Evolutionary conservation across 169 alveolate species (phyloP), one percentile per base, ranked within the genome.

Genomic region (Plasmodium gallinaceum): DNA sequence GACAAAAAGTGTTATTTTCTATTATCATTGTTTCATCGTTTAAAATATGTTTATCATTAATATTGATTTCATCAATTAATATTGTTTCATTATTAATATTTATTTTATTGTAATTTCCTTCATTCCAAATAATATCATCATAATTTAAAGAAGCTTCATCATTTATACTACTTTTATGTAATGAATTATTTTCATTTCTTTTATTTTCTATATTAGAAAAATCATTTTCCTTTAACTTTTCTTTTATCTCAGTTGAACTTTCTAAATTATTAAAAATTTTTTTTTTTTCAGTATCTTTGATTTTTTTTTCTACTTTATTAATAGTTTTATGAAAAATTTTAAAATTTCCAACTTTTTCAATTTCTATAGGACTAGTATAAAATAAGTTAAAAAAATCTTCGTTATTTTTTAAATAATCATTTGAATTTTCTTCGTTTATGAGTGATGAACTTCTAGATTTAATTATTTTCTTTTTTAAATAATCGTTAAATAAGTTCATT

Each of bases 281-380:
- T 0, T 0, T 18, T 22, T 8, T 22, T 5, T 72, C 69, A 9
- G 7, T 72, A 18, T 61, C 22, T 7, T 51, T 5, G 14, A 16
- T 12, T 0, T 20, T n/a, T 1, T 46, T 20, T 5, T 32, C 48
- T 32, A 73, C 69, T 22, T 24, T 45, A n/a, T 20, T 24, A 0
- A 65, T 37, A 0, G 89, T 69, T 18, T 78, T 78, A 14, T 78
- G 89, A 37, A 46, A 78, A 3, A 78, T 78, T 52, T 78, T 78
- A 2, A 32, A 48, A 46, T 64, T 78, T 0, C 89, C 89, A 0
- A 78, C 70, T 43, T 78, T 78, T 22, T 78, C 89, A 8, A 78
- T 78, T 16, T 78, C 89, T 7, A 78, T 45, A 5, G 70, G 89
- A 57, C 80, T 78, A 24, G 89, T 78, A 24, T 64, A 78, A n/a